Conservation (phyloP, 2,329 filamentous ascomycete species). For the Escovopsis weberi region DNA sequence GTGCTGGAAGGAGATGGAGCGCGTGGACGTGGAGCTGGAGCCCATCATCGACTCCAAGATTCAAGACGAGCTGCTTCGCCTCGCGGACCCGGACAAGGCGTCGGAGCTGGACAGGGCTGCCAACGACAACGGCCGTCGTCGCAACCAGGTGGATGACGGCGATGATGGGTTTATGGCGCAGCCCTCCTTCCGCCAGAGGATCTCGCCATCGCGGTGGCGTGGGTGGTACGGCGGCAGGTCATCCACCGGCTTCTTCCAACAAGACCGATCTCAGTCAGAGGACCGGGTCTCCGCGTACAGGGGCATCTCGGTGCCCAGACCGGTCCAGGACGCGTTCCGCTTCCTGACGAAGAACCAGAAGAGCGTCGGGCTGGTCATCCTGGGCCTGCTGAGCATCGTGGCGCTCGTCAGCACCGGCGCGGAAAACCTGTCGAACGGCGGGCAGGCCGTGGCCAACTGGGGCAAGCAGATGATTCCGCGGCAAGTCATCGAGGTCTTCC, state of each 20-base stretch:
- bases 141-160: conserved; percentile 1
- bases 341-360: conserved; percentile 43
- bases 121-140: conserved; percentile 10
- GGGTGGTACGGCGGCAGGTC: conserved; percentile 36
- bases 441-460: too few species aligned
- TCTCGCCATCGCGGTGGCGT: conserved; percentile 36
- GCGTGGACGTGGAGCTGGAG: conserved; percentile 87
- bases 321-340: conserved; percentile 37
- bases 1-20: conserved; percentile 95
- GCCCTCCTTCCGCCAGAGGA: conserved; percentile 16
- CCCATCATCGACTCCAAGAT: conserved; percentile 50
- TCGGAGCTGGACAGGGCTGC: conserved; percentile 7
- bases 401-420: conserved; percentile 23
- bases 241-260: conserved; percentile 4
- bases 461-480: too few species aligned
- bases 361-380: conserved; percentile 41
- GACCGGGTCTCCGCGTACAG: conserved; percentile 18
- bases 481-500: background rate
- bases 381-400: conserved; percentile 39
- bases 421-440: too few species aligned
- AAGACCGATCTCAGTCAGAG: conserved; percentile 11
- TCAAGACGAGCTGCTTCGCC: conserved; percentile 44
- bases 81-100: conserved; percentile 31
- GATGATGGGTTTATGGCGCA: conserved; percentile 2
- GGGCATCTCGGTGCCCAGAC: conserved; percentile 35